phyloP scores from a whole-genome alignment of 2,329 filamentous ascomycete genomes.

The Tothia fuscella region DNA sequence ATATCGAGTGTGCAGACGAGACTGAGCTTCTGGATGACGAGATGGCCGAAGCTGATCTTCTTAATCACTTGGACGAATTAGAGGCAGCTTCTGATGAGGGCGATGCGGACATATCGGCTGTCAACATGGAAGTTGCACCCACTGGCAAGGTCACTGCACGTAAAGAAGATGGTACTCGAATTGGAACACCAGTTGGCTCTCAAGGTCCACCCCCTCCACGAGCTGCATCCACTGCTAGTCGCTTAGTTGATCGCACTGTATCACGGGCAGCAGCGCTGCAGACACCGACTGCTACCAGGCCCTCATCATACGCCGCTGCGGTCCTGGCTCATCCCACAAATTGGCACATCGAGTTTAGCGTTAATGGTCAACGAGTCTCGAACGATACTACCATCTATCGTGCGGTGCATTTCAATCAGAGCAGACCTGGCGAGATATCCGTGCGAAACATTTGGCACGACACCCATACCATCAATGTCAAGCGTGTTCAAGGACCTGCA shows the following conservation, averaged over 20 bases:
- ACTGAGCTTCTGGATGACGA: constrained; percentile 69
- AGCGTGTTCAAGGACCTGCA: constrained; percentile 70
- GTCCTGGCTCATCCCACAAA: constrained; percentile 73
- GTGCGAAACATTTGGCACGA: constrained; percentile 79
- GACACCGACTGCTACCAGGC: constrained; percentile 31
- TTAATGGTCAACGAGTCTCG: constrained; percentile 70
- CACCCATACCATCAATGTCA: constrained; percentile 85
- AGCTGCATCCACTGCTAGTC: constrained; percentile 18
- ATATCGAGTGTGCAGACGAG: constrained; percentile 87
- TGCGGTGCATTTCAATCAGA: constrained; percentile 66
- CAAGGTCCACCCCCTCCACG: constrained; percentile 35
- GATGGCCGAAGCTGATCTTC: constrained; percentile 48
- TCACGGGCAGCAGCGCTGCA: not conserved
- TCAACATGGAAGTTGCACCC: constrained; percentile 80
- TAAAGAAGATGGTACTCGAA: constrained; percentile 80
- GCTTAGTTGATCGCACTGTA: not conserved
- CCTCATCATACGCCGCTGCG: constrained; percentile 74
- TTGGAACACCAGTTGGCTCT: constrained; percentile 58
- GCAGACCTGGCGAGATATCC: constrained; percentile 50
- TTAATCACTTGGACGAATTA: constrained; percentile 42
- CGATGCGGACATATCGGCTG: constrained; percentile 70
- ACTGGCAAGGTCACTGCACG: constrained; percentile 81
- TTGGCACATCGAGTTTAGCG: constrained; percentile 94
- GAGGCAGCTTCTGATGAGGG: constrained; percentile 68
- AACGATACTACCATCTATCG: constrained; percentile 95